These are phyloP conservation scores for Scheffersomyces quercinus DNA, from an alignment of 1,139 yeast species.

Conservation along the genomic window DNA sequence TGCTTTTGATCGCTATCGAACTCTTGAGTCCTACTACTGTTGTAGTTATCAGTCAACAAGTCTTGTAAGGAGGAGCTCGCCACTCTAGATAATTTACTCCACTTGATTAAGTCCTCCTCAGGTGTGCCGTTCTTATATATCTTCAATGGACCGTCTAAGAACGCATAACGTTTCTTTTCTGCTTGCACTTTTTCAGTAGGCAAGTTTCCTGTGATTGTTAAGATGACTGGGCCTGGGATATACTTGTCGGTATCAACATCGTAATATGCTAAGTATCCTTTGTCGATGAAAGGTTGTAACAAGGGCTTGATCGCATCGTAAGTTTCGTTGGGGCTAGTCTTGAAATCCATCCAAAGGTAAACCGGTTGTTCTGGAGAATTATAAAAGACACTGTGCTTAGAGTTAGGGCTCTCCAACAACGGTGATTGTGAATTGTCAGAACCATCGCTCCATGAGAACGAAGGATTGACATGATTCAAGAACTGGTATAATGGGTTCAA, in stretches of 20 bases:
- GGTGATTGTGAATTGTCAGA: conserved; percentile 7
- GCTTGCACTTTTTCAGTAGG: conserved; percentile 30
- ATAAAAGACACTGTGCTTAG: conserved; percentile 36
- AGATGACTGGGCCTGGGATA: conserved; percentile 36
- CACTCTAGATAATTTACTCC: conserved; percentile 29
- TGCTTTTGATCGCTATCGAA: conserved; percentile 24
- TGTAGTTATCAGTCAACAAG: conserved; percentile 27
- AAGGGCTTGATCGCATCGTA: conserved; percentile 30
- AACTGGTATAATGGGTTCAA: conserved; percentile 52
- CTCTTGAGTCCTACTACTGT: conserved; percentile 8
- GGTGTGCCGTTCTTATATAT: conserved; percentile 18
- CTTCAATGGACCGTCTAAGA: conserved; percentile 40
- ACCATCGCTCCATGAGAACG: conserved; percentile 11
- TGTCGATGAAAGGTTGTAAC: conserved; percentile 34
- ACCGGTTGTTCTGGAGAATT: conserved; percentile 42
- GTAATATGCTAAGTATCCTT: conserved; percentile 34
- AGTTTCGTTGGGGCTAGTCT: conserved; percentile 36
- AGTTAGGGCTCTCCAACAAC: conserved; percentile 10
- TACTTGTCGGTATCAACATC: conserved; percentile 23
- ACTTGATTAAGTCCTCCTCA: conserved; percentile 18
- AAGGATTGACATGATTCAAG: conserved; percentile 47
- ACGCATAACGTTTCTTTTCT: conserved; percentile 33
- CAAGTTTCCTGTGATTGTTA: conserved; percentile 44
- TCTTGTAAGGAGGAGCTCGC: conserved; percentile 38
- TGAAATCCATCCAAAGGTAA: conserved; percentile 46